These are phyloP conservation scores for Phytophthora nicotianae DNA, from an alignment of 352 stramenopile species.

Conservation along the genomic window DNA sequence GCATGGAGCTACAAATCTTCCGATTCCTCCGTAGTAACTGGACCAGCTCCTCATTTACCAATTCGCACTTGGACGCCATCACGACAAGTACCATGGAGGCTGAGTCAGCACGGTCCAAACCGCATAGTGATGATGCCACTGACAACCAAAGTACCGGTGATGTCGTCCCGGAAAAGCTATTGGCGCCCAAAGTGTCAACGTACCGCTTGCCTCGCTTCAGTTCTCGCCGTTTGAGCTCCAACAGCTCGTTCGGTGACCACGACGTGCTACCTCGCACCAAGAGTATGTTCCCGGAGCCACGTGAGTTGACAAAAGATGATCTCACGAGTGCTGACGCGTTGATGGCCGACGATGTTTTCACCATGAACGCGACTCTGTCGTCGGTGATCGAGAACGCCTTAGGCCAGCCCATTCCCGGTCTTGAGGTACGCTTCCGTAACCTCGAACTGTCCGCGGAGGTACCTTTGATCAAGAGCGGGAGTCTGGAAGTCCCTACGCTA, in stretches of 20 bases:
- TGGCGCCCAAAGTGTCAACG: too few relatives aligned
- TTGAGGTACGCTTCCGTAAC: neutral
- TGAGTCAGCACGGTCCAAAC: too few relatives aligned
- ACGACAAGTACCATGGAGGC: too few relatives aligned
- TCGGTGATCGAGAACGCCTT: conserved; percentile 50
- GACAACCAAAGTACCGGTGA: too few relatives aligned
- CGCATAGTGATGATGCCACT: too few relatives aligned
- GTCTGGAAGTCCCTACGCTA: neutral
- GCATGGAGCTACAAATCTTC: too few relatives aligned
- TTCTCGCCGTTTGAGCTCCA: too few relatives aligned
- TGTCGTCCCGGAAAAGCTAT: too few relatives aligned
- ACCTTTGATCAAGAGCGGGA: neutral
- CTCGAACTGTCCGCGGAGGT: neutral
- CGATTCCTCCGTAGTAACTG: too few relatives aligned
- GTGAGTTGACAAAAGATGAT: conserved; percentile 33
- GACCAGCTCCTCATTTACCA: too few relatives aligned
- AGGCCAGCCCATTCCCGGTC: conserved; percentile 42
- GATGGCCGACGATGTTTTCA: conserved; percentile 55
- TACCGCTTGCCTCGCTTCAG: too few relatives aligned
- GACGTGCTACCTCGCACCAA: conserved; percentile 23
- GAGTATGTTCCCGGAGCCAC: conserved; percentile 41
- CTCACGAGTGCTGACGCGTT: conserved; percentile 55
- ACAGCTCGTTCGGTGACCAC: conserved; percentile 2
- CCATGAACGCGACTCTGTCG: conserved; percentile 60
- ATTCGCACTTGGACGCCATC: too few relatives aligned